A percentile compares a stretch with the other conserved stretches of the same genome.
phyloP scores from a whole-genome alignment of 176 grass and related monocot species.

The Rhynchospora pubera region DNA sequence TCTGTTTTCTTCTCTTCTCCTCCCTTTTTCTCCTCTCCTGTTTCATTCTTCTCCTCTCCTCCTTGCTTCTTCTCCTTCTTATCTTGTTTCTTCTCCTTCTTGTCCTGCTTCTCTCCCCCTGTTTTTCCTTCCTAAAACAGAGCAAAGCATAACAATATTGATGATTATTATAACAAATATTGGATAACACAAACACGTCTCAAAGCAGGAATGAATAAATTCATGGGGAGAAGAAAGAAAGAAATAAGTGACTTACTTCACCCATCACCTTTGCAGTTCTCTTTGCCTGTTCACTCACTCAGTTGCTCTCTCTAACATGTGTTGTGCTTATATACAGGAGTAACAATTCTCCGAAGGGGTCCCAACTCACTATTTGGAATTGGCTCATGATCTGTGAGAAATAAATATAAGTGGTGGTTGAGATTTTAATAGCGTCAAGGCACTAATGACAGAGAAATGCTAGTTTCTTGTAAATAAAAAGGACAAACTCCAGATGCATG shows the following conservation, averaged over 20 bases:
- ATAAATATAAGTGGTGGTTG: constrained; percentile 14
- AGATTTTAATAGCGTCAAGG: constrained; percentile 15
- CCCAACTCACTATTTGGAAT: constrained; percentile 6
- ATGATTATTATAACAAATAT: background rate
- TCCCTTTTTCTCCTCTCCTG: constrained; percentile 2
- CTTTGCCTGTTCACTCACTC: background rate
- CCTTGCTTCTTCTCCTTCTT: background rate
- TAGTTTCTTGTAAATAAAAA: constrained; percentile 5
- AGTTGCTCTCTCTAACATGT: background rate
- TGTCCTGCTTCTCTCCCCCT: background rate
- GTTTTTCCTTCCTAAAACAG: background rate
- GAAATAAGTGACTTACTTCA: background rate
- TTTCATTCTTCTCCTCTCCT: background rate
- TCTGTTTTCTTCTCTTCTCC: constrained; percentile 6
- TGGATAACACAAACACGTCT: background rate
- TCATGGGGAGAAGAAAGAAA: background rate
- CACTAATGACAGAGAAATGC: constrained; percentile 19
- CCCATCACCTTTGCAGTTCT: constrained; percentile 18
- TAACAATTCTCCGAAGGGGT: background rate
- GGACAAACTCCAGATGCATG: constrained; percentile 23
- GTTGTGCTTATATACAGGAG: background rate
- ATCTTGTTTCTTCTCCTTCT: background rate
- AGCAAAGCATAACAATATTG: background rate
- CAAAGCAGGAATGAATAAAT: background rate
- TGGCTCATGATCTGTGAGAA: constrained; percentile 3